A percentile compares a stretch with the other conserved stretches of the same genome.
Conservation (phyloP, 2,329 filamentous ascomycete genomes). For the Alternaria sp. region DNA sequence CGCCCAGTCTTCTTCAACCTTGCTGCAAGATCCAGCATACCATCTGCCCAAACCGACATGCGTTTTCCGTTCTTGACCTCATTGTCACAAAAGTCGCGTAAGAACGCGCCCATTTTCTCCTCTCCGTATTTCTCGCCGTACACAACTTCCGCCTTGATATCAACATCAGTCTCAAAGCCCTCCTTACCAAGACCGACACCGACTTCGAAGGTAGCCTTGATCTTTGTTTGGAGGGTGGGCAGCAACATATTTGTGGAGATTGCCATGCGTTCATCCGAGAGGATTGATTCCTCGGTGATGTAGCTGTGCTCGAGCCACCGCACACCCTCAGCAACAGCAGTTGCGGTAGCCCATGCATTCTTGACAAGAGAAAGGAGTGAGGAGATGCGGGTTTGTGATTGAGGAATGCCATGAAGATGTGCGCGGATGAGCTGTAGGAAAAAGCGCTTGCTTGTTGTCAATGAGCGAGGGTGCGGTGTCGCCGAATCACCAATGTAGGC, state of each 20-base stretch:
- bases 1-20: slow-evolving; percentile 56
- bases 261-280: slow-evolving; percentile 70
- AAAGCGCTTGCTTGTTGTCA: slow-evolving; percentile 75
- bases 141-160: slow-evolving; percentile 68
- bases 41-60: slow-evolving; percentile 55
- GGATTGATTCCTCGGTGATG: slow-evolving; percentile 70
- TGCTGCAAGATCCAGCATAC: slow-evolving; percentile 54
- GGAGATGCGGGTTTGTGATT: slow-evolving; percentile 65
- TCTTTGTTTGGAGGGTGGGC: slow-evolving; percentile 71
- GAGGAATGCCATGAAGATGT: slow-evolving; percentile 69
- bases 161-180: slow-evolving; percentile 64
- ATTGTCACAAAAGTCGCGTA: slow-evolving; percentile 63
- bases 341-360: slow-evolving; percentile 72
- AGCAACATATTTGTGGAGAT: slow-evolving; percentile 72
- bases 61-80: slow-evolving; percentile 36
- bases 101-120: slow-evolving; percentile 76
- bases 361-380: slow-evolving; percentile 68
- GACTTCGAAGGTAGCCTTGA: slow-evolving; percentile 70
- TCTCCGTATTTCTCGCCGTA: slow-evolving; percentile 84
- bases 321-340: slow-evolving; percentile 67
- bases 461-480: slow-evolving; percentile 62
- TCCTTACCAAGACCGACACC: slow-evolving; percentile 55
- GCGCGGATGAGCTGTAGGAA: slow-evolving; percentile 78
- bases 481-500: slow-evolving; percentile 72
- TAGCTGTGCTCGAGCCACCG: slow-evolving; percentile 69